Evolutionary conservation across 768 basidiomycete species (phyloP), one percentile per base, ranked within the genome.

Genomic region (Tremella fuciformis): DNA sequence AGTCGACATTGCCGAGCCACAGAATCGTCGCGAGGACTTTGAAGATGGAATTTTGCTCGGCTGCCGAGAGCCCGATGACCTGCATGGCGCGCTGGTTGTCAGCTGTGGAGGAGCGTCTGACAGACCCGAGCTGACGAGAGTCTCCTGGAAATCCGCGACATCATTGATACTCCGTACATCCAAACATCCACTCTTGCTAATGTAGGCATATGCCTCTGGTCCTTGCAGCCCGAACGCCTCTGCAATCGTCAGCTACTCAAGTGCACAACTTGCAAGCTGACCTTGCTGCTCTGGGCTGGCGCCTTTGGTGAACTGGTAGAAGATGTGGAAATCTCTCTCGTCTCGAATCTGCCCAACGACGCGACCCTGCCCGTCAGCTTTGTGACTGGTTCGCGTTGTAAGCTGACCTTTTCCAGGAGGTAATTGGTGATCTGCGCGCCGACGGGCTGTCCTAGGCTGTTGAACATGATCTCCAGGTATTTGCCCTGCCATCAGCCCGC

Each of bases 381-480:
- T 13, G 19, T 13, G 2, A 13, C 15, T 24, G 15, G 34, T 4
- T 4, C 38, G 22, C 8, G 11, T 6, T 8, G 1, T 1, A 3
- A 56, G 53, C 92, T 85, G 19, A 91, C 89, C 78, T 99, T 99
- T 79, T 99, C 96, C 60, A 99, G 80, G 9, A 99, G 83, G 73
- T 99, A 99, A 76, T 98, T 99, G 7, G 96, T 98, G 63, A 99
- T 98, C 73, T 96, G 91, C 0, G 96, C 96, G 41, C 96, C 96
- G 38, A 98, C 86, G 16, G 96, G 96, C 71, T 93, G 89, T 53
- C 93, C 93, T 15, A 85, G 83, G 19, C 82, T 79, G 68, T 99
- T 96, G 80, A 99, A 99, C 89, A 98, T 97, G 77, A 99, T 97
- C 78, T 99, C 93, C 8, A 99, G 82, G 75, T 99, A 99, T 83